Conservation (phyloP, 371 early-diverging fungal genomes). For the Mortierella sp. region DNA sequence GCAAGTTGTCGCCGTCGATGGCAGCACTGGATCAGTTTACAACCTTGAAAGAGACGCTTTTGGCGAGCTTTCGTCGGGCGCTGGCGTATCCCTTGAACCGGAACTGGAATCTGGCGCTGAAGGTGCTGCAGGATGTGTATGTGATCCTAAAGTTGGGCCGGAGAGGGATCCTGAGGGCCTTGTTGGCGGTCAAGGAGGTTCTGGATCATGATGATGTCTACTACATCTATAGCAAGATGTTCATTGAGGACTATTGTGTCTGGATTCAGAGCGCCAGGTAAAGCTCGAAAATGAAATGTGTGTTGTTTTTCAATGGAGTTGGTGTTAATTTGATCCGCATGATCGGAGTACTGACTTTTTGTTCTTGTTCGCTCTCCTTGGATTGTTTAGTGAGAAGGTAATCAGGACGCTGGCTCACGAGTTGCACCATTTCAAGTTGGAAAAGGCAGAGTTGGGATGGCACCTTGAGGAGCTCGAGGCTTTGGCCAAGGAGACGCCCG, state of each 20-base stretch:
- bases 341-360: too few relatives aligned
- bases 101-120: conserved; percentile 76
- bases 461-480: conserved; percentile 81
- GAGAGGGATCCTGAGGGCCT: conserved; percentile 81
- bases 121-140: conserved; percentile 84
- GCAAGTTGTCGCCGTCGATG: conserved; percentile 84
- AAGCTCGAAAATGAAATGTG: background rate
- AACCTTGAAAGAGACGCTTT: conserved; percentile 70
- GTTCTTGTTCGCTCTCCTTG: background rate
- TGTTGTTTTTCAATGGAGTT: background rate
- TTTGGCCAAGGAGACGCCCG: conserved; percentile 62
- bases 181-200: conserved; percentile 82
- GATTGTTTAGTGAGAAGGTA: conserved; percentile 69
- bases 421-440: conserved; percentile 77
- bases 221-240: conserved; percentile 88
- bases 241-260: conserved; percentile 95
- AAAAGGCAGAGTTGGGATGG: conserved; percentile 80
- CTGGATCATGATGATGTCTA: conserved; percentile 90
- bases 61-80: conserved; percentile 81
- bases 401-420: conserved; percentile 83
- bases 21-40: conserved; percentile 85
- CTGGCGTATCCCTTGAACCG: conserved; percentile 91
- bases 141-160: conserved; percentile 87
- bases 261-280: conserved; percentile 90
- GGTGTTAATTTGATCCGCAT: too few relatives aligned